Percentiles rank a stretch among this genome's conserved stretches.
These are phyloP conservation scores for Nemania serpens DNA, from an alignment of 2,329 filamentous ascomycete genomes.

Conservation along the genomic window DNA sequence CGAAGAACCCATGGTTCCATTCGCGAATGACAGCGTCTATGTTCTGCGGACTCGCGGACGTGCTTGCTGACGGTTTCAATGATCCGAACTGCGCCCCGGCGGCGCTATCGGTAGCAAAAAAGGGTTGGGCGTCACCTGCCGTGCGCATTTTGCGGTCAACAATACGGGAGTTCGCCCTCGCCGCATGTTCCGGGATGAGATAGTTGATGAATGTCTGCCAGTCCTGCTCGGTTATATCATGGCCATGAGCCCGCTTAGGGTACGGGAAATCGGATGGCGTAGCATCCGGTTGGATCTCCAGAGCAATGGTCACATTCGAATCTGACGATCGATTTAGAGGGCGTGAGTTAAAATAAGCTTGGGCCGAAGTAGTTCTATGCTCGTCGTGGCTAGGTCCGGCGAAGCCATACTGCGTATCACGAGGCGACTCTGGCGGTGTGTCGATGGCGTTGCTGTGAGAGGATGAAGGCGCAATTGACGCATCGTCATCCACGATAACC, in stretches of 20 bases:
- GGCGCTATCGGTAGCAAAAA: slow-evolving; percentile 36
- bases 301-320: slow-evolving; percentile 39
- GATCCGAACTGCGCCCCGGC: slow-evolving; percentile 50
- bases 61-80: slow-evolving; percentile 39
- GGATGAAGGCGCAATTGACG: slow-evolving; percentile 47
- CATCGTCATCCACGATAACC: slow-evolving; percentile 41
- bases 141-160: slow-evolving; percentile 55
- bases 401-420: slow-evolving; percentile 40
- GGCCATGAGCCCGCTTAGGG: slow-evolving; percentile 43
- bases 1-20: slow-evolving; percentile 64
- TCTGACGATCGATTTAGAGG: slow-evolving; percentile 35
- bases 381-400: slow-evolving; percentile 33
- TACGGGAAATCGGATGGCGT: slow-evolving; percentile 52
- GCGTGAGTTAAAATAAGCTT: slow-evolving; percentile 55
- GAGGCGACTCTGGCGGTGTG: slow-evolving; percentile 57
- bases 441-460: slow-evolving; percentile 54
- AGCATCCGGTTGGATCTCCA: slow-evolving; percentile 45
- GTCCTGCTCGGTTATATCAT: slow-evolving; percentile 56
- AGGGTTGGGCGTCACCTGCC: slow-evolving; percentile 42
- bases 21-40: slow-evolving; percentile 52
- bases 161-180: slow-evolving; percentile 51
- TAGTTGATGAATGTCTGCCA: slow-evolving; percentile 65
- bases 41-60: slow-evolving; percentile 36
- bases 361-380: slow-evolving; percentile 41
- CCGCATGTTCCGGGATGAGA: slow-evolving; percentile 55